Conservation (phyloP, 345 rosid genomes). For the Citrus unshiu region DNA sequence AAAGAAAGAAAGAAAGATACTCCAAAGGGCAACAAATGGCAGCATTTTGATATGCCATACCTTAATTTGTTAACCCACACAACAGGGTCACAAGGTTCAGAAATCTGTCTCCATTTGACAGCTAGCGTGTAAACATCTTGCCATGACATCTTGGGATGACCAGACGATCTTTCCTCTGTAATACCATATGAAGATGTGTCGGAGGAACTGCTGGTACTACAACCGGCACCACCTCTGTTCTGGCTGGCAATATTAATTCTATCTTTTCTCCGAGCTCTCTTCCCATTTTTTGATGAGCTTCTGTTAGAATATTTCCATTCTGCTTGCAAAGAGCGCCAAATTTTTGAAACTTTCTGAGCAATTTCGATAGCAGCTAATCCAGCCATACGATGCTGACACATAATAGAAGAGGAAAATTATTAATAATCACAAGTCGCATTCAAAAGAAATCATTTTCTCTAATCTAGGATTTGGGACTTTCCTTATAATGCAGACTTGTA, state of each 20-base stretch:
- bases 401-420: constrained; percentile 24
- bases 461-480: neutral
- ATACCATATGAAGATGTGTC: constrained; percentile 64
- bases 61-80: constrained; percentile 96
- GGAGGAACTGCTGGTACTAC: constrained; percentile 78
- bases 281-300: constrained; percentile 54
- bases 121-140: constrained; percentile 79
- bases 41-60: constrained; percentile 28
- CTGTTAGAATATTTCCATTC: constrained; percentile 72
- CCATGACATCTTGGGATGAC: constrained; percentile 67
- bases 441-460: neutral
- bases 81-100: constrained; percentile 98
- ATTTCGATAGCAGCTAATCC: constrained; percentile 90
- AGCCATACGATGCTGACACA: constrained; percentile 93
- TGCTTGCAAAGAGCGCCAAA: constrained; percentile 77
- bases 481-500: neutral
- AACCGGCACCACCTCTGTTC: constrained; percentile 93
- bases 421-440: constrained; percentile 4
- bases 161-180: constrained; percentile 62
- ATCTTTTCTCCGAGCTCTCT: constrained; percentile 64
- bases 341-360: constrained; percentile 87
- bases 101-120: constrained; percentile 97
- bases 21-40: neutral
- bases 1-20: too few relatives aligned
- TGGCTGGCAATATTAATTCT: constrained; percentile 69